phyloP scores from a whole-genome alignment of 805 yeast species.

The Wickerhamomyces canadensis region DNA sequence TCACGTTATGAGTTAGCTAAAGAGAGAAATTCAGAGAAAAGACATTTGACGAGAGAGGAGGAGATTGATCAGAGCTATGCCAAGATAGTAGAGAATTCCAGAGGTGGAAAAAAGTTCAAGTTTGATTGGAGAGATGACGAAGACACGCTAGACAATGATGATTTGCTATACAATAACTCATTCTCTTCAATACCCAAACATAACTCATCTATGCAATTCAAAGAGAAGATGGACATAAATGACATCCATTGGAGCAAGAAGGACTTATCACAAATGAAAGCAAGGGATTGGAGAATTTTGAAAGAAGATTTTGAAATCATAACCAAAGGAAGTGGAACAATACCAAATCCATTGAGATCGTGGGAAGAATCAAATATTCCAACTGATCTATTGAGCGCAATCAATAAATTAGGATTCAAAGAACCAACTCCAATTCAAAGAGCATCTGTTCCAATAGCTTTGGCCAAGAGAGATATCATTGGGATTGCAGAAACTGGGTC shows the following conservation, averaged over 20 bases:
- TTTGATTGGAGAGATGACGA: slow-evolving; percentile 69
- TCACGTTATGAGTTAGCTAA: no score
- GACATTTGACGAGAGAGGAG: slow-evolving; percentile 3
- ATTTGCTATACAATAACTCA: slow-evolving; percentile 27
- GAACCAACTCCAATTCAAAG: slow-evolving; percentile 91
- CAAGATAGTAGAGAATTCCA: slow-evolving; percentile 1
- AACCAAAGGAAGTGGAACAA: slow-evolving; percentile 38
- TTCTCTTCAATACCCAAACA: slow-evolving; percentile 13
- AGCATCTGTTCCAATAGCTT: slow-evolving; percentile 73
- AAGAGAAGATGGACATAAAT: no score
- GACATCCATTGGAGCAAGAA: slow-evolving; percentile 64
- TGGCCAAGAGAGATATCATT: slow-evolving; percentile 56
- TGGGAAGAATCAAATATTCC: slow-evolving; percentile 69
- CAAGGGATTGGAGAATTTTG: slow-evolving; percentile 86
- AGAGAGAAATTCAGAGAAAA: no score
- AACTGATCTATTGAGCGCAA: slow-evolving; percentile 29
- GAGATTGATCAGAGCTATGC: slow-evolving; percentile 2
- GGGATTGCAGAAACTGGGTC: slow-evolving; percentile 98
- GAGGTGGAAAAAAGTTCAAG: slow-evolving; percentile 36
- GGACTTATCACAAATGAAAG: slow-evolving; percentile 55
- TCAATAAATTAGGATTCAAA: slow-evolving; percentile 39
- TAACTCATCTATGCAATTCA: no score
- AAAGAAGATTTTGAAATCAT: slow-evolving; percentile 70
- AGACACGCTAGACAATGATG: slow-evolving; percentile 49
- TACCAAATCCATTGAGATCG: slow-evolving; percentile 54